These are phyloP conservation scores for Lepraria neglecta DNA, from an alignment of 495 filamentous ascomycete genomes.

Conservation along the genomic window DNA sequence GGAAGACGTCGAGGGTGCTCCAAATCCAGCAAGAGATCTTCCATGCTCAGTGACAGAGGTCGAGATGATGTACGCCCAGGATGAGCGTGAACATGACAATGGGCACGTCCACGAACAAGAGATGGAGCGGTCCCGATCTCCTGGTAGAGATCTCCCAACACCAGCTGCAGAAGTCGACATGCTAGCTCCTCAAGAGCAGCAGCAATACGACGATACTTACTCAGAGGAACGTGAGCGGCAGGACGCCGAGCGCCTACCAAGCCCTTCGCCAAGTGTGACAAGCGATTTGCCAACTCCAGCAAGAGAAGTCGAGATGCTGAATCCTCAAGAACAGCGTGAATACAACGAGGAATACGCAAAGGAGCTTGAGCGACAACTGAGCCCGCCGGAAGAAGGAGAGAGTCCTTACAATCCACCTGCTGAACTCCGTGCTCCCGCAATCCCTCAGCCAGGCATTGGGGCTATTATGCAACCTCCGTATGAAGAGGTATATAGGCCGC, in stretches of 20 bases:
- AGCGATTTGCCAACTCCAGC: neutral
- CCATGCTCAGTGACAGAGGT: constrained; percentile 1
- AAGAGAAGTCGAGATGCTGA: neutral
- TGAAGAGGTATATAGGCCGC: constrained; percentile 8
- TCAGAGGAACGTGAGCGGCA: constrained; percentile 6
- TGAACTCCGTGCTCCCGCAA: neutral
- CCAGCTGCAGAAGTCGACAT: neutral
- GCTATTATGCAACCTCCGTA: neutral
- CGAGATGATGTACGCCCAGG: neutral
- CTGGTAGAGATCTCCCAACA: neutral
- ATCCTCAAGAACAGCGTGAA: neutral
- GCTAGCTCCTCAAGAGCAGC: constrained; percentile 13
- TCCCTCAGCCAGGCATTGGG: neutral
- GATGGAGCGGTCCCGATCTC: too few relatives aligned
- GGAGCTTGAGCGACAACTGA: constrained; percentile 13
- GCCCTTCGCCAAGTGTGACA: too few relatives aligned
- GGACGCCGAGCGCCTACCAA: neutral
- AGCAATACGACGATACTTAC: constrained; percentile 16
- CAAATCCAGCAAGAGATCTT: neutral
- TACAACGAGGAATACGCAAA: neutral
- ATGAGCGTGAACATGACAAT: neutral
- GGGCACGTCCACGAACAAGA: neutral
- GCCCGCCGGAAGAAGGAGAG: constrained; percentile 6
- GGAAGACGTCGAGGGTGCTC: neutral
- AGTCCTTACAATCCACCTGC: neutral